Base-by-base conservation (phyloP, 2,329 filamentous ascomycete genomes). In the Talaromyces sp. region DNA sequence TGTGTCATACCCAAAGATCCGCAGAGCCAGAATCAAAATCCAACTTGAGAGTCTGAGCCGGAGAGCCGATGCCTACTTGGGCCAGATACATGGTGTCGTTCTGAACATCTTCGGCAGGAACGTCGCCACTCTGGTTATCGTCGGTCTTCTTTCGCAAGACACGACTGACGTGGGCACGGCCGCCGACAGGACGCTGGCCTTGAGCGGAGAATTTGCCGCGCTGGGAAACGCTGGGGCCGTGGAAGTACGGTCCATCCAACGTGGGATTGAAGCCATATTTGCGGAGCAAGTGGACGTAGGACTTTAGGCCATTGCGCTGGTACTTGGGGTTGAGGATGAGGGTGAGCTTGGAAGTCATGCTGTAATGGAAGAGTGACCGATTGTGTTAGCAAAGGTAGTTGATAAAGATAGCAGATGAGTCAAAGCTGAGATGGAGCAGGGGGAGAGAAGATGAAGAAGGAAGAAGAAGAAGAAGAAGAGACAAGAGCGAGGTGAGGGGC, bases 21-120 rank as follows among this genome's bases (percentile, higher is more conserved):
- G 86, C 81, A 11, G 86, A 89, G 21, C 87, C 87, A 43, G 87
- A 89, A 70, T 91, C 88, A 63, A 90, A 89, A 68, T 89, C 83
- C 14, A 90, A 72, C 64, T 80, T 81, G 50, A 87, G 65, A 52
- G 75, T 84, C 75, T 90, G 87, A 1, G 80, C 73, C 17, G 87
- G 87, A 1, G 83, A 87, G 29, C 89, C 89, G 62, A 91, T 86
- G 14, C 75, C 69, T 27, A 90, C 83, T 31, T 83, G 79, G 54
- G 83, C 86, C 24, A 90, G 80, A 69, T 90, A 89, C 74, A 84
- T 74, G 6, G 82, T 77, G 64, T 90, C 87, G 66, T 89, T 88
- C 73, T 90, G 85, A 58, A 85, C 79, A 69, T 90, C 88, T 26
- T 88, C 81, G 6, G 84, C 82, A 6, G 80, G 76, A 73, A 82